These are phyloP conservation scores for Exsudoporus frostii DNA, from an alignment of 768 basidiomycete species.

Conservation along the genomic window DNA sequence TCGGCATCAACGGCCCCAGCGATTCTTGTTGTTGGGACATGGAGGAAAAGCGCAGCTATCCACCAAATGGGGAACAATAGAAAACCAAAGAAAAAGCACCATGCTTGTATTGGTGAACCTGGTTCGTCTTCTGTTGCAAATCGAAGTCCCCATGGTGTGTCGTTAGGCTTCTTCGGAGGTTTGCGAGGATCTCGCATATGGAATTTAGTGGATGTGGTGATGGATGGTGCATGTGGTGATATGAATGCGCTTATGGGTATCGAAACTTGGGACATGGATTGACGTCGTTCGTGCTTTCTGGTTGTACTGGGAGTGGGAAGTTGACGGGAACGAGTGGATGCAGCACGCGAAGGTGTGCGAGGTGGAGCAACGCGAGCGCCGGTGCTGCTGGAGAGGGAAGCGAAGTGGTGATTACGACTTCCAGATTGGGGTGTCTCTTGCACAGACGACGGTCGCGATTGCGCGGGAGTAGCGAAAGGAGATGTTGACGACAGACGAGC, in stretches of 20 bases:
- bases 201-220: conserved; percentile 55
- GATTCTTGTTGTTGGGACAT: conserved; percentile 59
- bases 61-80: conserved; percentile 57
- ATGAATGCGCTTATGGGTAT: conserved; percentile 78
- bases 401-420: conserved; percentile 16
- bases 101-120: conserved; percentile 59
- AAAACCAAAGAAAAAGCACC: conserved; percentile 78
- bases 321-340: conserved; percentile 34
- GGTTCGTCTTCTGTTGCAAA: conserved; percentile 52
- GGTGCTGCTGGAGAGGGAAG: conserved; percentile 37
- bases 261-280: conserved; percentile 66
- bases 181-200: conserved; percentile 81
- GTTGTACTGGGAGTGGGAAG: conserved; percentile 24
- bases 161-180: conserved; percentile 50
- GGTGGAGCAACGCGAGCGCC: conserved; percentile 27
- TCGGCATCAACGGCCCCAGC: conserved; percentile 55
- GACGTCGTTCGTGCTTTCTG: conserved; percentile 37
- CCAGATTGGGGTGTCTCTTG: conserved; percentile 25
- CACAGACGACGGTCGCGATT: conserved; percentile 30
- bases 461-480: conserved; percentile 31
- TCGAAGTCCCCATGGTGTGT: conserved; percentile 61
- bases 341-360: conserved; percentile 37
- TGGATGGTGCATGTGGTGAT: conserved; percentile 74
- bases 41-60: conserved; percentile 54
- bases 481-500: conserved; percentile 50